Evolutionary conservation across 1,139 yeast genomes (phyloP), one percentile per base, ranked within the genome.

Genomic region (Suhomyces guaymorum): DNA sequence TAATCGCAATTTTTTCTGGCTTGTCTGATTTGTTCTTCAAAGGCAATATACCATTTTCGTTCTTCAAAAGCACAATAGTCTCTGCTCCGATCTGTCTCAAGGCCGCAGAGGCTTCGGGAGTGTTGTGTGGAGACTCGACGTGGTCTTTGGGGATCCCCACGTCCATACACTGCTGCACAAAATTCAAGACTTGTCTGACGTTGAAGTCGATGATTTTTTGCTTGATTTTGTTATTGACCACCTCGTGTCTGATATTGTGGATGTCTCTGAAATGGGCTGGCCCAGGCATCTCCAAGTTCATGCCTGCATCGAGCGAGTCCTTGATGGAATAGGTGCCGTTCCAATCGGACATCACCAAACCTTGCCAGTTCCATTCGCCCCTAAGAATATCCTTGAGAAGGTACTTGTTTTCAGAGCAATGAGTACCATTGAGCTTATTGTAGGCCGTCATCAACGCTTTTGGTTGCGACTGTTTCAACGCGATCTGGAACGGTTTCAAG

Each of bases 211-310:
- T 39, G 10, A 42, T 44, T 26, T 49, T 48, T 11, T 24, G 18
- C 30, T 44, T 45, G 41, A 43, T 37, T 35, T 63, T 69, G 37
- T 52, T 62, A 17, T 61, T 47, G 28, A 45, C 47, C 22, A 73
- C 61, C 31, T 63, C 63, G 46, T 70, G 75, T 18, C 56, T 33
- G 11, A 74, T 54, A 15, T 67, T 58, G 13, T 60, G 61, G 15
- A 50, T 38, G 23, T 66, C 63, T 57, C 83, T 63, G 57, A 68
- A 67, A 32, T 66, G 53, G 18, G 80, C 56, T 7, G 79, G 77
- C 25, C 84, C 84, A 1, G 84, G 85, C 80, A 78, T 78, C 51
- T 78, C 84, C 43, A 79, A 55, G 49, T 76, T 80, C 37, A 78
- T 56, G n/a, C 83, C 83, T 24, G 76, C 76, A 36, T 70, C 68